Evolutionary conservation across 2,329 filamentous ascomycete species (phyloP).

Genomic region (Penicillium sp.): DNA sequence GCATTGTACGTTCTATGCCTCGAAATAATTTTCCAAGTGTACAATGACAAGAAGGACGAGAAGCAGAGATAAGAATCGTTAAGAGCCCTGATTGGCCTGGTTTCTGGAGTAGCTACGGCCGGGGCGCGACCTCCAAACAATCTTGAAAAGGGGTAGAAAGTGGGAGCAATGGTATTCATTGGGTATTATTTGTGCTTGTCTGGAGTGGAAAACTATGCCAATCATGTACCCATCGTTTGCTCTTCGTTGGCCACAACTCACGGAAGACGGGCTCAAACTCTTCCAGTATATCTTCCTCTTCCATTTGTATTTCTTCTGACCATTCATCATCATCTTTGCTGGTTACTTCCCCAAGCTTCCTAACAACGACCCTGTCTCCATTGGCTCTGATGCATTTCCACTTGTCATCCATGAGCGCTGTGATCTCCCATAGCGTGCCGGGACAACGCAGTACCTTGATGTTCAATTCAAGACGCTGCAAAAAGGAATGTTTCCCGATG

Average conservation of each 20-base stretch:
- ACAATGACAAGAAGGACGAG: too few relatives aligned
- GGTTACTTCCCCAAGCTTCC: neutral
- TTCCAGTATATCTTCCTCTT: neutral
- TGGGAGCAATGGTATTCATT: too few relatives aligned
- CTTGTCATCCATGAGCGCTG: neutral
- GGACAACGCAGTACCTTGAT: neutral
- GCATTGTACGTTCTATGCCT: too few relatives aligned
- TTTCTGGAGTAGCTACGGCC: too few relatives aligned
- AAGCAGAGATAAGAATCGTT: too few relatives aligned
- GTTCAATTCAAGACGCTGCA: neutral
- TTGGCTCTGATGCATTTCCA: neutral
- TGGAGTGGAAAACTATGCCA: neutral
- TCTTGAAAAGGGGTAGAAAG: too few relatives aligned
- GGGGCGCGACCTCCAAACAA: too few relatives aligned
- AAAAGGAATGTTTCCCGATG: neutral
- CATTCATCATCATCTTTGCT: neutral
- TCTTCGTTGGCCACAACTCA: neutral
- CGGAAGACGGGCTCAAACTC: neutral
- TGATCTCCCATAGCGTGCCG: neutral
- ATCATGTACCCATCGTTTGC: neutral
- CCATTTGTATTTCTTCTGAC: too few relatives aligned
- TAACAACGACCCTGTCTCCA: neutral
- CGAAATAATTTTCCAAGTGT: too few relatives aligned
- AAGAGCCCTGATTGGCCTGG: too few relatives aligned
- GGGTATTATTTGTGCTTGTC: neutral